Conservation (phyloP, 73 alveolate genomes). For the Stentor coeruleus region DNA sequence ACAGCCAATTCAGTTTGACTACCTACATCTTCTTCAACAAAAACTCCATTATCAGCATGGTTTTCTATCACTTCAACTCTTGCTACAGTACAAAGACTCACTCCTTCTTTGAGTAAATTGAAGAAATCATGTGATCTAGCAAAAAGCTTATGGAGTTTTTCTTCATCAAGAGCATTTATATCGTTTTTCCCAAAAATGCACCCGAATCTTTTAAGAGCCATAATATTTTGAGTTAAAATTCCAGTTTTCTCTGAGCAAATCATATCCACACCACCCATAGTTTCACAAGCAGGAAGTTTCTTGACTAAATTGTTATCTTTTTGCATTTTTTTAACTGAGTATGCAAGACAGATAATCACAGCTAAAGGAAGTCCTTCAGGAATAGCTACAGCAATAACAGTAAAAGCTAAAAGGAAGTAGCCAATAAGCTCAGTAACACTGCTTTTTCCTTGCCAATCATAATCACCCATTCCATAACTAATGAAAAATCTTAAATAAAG, state of each 20-base stretch:
- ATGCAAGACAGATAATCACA: constrained; percentile 85
- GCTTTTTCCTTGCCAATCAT: constrained; percentile 22
- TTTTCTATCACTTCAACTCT: constrained; percentile 34
- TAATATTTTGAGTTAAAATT: constrained; percentile 78
- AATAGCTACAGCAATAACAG: constrained; percentile 86
- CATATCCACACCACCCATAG: constrained; percentile 92
- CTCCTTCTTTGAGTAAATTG: constrained; percentile 18
- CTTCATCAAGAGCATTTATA: neutral
- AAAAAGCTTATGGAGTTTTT: neutral
- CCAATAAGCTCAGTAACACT: constrained; percentile 34
- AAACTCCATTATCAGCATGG: no score
- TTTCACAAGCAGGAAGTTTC: constrained; percentile 80
- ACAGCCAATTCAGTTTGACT: constrained; percentile 78
- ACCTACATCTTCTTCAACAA: no score
- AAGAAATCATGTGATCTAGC: constrained; percentile 15
- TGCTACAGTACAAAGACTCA: constrained; percentile 30
- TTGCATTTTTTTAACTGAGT: constrained; percentile 83
- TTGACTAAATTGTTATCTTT: constrained; percentile 80
- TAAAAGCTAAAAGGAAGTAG: constrained; percentile 69
- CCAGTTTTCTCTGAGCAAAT: constrained; percentile 94
- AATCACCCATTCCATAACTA: constrained; percentile 34
- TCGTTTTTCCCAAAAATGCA: no score
- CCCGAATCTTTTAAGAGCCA: constrained; percentile 63
- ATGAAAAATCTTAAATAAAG: constrained; percentile 64
- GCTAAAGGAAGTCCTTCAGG: constrained; percentile 98